phyloP scores from a whole-genome alignment of 306 rosid genomes.

The Arachis stenosperma region DNA sequence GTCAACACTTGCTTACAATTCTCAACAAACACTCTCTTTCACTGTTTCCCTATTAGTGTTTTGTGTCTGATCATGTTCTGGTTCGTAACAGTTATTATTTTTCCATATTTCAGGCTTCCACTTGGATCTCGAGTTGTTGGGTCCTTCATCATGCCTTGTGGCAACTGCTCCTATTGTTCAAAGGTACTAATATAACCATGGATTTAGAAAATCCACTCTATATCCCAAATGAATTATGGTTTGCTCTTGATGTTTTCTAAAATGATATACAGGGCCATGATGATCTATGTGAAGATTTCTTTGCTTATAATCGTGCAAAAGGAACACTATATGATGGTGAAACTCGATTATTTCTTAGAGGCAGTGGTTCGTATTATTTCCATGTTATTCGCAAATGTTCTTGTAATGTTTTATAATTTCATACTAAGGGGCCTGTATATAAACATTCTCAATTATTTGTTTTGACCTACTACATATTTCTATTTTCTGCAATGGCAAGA shows the following conservation, averaged over 20 bases:
- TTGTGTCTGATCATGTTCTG: slow-evolving; percentile 7
- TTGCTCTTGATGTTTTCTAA: slow-evolving; percentile 29
- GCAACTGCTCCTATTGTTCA: slow-evolving; percentile 82
- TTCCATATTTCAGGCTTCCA: slow-evolving; percentile 63
- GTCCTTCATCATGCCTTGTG: slow-evolving; percentile 98
- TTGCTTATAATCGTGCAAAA: slow-evolving; percentile 88
- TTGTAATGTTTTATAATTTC: slow-evolving; percentile 14
- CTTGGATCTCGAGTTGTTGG: slow-evolving; percentile 84
- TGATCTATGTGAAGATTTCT: slow-evolving; percentile 90
- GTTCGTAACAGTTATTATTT: slow-evolving; percentile 7
- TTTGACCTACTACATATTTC: slow-evolving; percentile 25
- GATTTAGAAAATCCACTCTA: background rate
- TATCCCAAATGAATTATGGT: slow-evolving; percentile 30
- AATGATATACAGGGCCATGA: slow-evolving; percentile 78
- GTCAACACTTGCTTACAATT: slow-evolving; percentile 40
- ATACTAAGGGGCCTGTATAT: background rate
- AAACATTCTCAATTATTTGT: background rate
- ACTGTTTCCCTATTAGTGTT: background rate
- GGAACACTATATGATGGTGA: slow-evolving; percentile 98
- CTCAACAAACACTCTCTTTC: background rate
- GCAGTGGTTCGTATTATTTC: slow-evolving; percentile 55
- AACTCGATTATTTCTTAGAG: slow-evolving; percentile 83
- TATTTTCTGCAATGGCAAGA: slow-evolving; percentile 21
- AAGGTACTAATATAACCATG: slow-evolving; percentile 53
- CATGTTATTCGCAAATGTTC: slow-evolving; percentile 13